A percentile compares a stretch with the other conserved stretches of the same genome.
Conservation (phyloP, 1,284 basidiomycete genomes). For the Malassezia furfur region DNA sequence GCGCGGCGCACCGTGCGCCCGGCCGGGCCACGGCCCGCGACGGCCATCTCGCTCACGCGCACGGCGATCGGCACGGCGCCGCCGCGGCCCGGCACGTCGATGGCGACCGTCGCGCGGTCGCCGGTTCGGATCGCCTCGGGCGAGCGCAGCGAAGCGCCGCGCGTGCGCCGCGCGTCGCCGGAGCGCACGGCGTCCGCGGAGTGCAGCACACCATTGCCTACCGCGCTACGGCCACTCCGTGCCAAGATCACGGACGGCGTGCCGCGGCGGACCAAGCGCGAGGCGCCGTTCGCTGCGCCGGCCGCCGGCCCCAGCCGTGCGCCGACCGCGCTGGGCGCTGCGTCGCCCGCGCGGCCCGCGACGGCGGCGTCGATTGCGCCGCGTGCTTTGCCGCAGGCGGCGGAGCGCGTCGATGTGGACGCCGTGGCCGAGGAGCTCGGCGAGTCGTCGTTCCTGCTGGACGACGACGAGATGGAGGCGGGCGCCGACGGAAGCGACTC, state of each 20-base stretch:
- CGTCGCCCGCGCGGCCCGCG: neutral
- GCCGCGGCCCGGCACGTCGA: neutral
- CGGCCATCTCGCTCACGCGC: neutral
- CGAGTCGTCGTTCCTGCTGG: constrained; percentile 35
- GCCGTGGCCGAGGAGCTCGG: constrained; percentile 13
- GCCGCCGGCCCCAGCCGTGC: neutral
- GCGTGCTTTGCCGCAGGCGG: neutral
- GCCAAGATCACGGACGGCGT: constrained; percentile 15
- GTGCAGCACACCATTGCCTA: neutral
- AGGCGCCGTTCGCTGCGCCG: neutral
- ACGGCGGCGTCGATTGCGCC: neutral
- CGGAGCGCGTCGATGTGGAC: constrained; percentile 3
- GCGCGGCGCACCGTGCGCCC: neutral
- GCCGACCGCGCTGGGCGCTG: neutral
- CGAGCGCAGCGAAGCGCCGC: neutral
- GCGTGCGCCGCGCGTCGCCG: neutral
- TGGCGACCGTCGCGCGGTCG: neutral
- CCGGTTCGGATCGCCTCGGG: neutral
- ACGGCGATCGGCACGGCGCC: too few species aligned
- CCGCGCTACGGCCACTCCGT: neutral
- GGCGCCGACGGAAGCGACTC: constrained; percentile 3
- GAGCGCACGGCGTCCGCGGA: neutral
- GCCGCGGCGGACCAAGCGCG: neutral
- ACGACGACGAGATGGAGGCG: constrained; percentile 16
- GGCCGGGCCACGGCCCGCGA: neutral